A percentile compares a stretch with the other conserved stretches of the same genome.
Evolutionary conservation across 257 asterid species (phyloP).

Genomic region (Solanum peruvianum): DNA sequence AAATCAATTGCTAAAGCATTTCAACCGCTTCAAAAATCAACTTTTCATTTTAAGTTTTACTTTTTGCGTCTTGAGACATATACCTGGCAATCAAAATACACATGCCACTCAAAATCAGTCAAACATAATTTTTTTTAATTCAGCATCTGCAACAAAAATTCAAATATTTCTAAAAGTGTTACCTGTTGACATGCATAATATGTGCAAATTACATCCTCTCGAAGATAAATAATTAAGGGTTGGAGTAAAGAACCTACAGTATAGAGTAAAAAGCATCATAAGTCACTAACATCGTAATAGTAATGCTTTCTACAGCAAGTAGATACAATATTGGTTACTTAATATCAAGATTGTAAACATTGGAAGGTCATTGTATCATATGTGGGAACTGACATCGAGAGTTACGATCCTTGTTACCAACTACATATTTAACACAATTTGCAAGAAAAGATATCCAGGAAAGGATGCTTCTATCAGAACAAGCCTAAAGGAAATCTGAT

Average conservation of each 20-base stretch:
- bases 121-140: neutral
- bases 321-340: no score
- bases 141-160: neutral
- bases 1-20: neutral
- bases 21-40: neutral
- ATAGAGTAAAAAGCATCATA: neutral
- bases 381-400: neutral
- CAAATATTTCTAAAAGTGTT: slow-evolving; percentile 6
- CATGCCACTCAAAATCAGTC: neutral
- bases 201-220: slow-evolving; percentile 47
- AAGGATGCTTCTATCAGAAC: neutral
- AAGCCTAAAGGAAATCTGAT: neutral
- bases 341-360: no score
- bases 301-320: neutral
- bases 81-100: neutral
- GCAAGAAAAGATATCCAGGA: neutral
- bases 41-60: neutral
- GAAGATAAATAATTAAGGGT: slow-evolving; percentile 52
- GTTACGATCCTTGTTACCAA: neutral
- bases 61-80: neutral
- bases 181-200: slow-evolving; percentile 85
- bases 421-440: neutral
- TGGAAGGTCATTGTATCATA: neutral
- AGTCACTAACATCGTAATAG: neutral
- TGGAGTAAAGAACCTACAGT: slow-evolving; percentile 85